phyloP scores from a whole-genome alignment of 495 filamentous ascomycete species.

The Podospora australis region DNA sequence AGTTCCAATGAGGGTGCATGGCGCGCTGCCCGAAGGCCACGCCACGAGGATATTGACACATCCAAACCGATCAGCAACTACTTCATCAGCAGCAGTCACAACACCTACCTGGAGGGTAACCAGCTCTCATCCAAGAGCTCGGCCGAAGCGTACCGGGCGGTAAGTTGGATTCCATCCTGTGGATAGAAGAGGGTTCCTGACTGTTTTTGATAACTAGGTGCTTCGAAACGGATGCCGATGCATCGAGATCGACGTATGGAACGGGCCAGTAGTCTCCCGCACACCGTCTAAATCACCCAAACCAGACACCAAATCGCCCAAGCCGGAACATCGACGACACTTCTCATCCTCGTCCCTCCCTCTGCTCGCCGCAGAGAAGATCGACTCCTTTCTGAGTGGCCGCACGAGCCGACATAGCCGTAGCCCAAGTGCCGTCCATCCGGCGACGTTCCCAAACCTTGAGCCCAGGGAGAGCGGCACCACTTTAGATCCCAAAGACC shows the following conservation, averaged over 20 bases:
- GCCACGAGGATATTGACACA: conserved; percentile 25
- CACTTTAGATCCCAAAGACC: conserved; percentile 23
- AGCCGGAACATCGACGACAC: conserved; percentile 26
- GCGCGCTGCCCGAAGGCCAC: conserved; percentile 23
- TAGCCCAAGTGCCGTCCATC: conserved; percentile 12
- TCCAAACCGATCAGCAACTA: conserved; percentile 71
- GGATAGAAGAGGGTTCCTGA: too few relatives aligned
- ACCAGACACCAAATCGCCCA: conserved; percentile 26
- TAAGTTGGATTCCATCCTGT: too few relatives aligned
- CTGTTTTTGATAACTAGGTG: too few relatives aligned
- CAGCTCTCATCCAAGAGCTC: conserved; percentile 76
- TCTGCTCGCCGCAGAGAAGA: conserved; percentile 25
- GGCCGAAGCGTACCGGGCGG: conserved; percentile 72
- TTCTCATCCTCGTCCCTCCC: conserved; percentile 36
- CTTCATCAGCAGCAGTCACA: conserved; percentile 82
- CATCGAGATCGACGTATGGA: conserved; percentile 95
- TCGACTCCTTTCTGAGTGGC: conserved; percentile 21
- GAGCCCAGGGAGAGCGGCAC: conserved; percentile 16
- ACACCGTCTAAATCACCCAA: conserved; percentile 24
- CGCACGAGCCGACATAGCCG: conserved; percentile 21
- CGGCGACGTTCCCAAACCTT: conserved; percentile 2
- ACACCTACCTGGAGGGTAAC: conserved; percentile 82
- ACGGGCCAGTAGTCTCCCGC: conserved; percentile 44
- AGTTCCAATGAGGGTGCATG: conserved; percentile 27
- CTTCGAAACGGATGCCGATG: conserved; percentile 76